phyloP scores from a whole-genome alignment of 164 flowering plant species.

The Echeveria elegans region DNA sequence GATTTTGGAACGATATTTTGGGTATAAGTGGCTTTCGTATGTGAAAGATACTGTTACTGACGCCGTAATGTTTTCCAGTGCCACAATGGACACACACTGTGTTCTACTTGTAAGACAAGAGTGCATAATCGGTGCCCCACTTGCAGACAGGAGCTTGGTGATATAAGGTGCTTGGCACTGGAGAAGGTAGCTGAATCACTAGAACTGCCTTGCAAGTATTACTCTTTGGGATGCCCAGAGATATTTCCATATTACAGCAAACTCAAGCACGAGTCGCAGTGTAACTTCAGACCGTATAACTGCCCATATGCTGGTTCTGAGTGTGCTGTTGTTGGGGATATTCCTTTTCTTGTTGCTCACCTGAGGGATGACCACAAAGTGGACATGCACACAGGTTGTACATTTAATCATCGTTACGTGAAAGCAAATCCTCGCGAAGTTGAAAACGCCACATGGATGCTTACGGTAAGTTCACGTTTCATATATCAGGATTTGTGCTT shows the following conservation, averaged over 20 bases:
- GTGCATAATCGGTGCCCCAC: slow-evolving; percentile 66
- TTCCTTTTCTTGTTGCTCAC: neutral
- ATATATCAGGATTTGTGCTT: neutral
- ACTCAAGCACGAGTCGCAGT: slow-evolving; percentile 22
- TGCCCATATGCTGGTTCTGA: slow-evolving; percentile 90
- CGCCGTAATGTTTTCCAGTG: slow-evolving; percentile 28
- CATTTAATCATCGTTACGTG: neutral
- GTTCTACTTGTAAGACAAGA: slow-evolving; percentile 60
- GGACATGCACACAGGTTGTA: neutral
- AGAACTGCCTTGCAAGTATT: slow-evolving; percentile 18
- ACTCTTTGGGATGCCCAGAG: slow-evolving; percentile 52
- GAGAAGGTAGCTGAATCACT: slow-evolving; percentile 80
- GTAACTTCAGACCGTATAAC: slow-evolving; percentile 54
- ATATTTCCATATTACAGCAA: slow-evolving; percentile 73
- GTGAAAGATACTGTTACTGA: neutral
- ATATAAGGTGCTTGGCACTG: slow-evolving; percentile 29
- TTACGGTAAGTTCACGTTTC: slow-evolving; percentile 48
- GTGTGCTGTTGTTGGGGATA: slow-evolving; percentile 36
- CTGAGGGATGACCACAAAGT: neutral
- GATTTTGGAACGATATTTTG: too few relatives aligned
- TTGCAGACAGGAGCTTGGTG: neutral
- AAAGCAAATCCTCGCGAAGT: neutral
- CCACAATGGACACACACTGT: slow-evolving; percentile 64
- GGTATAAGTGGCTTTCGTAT: too few relatives aligned
- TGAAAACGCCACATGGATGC: slow-evolving; percentile 90